Evolutionary conservation across 305 asterid species (phyloP).

Genomic region (Fraxinus velutina): DNA sequence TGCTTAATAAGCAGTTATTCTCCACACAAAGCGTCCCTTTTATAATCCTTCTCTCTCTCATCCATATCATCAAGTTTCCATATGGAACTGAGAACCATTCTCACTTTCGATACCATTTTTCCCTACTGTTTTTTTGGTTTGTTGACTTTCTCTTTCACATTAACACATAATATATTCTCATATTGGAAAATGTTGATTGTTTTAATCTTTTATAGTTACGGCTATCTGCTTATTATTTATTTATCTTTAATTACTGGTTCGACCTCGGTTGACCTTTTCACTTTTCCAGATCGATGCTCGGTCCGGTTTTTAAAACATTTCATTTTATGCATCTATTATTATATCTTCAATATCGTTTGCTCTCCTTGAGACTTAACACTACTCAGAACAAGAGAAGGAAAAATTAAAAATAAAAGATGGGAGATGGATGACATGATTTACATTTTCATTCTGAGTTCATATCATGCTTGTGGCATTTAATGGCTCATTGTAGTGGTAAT

Average conservation of each 20-base stretch:
- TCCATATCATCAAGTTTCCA: background rate
- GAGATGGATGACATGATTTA: background rate
- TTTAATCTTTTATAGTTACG: background rate
- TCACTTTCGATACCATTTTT: background rate
- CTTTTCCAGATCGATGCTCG: background rate
- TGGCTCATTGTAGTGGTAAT: background rate
- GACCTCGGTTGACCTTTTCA: background rate
- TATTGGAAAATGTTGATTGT: background rate
- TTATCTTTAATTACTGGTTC: background rate
- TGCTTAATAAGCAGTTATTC: background rate
- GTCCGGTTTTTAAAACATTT: background rate
- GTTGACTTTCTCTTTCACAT: background rate
- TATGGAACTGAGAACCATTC: background rate
- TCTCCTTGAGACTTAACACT: background rate
- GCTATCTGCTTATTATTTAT: background rate
- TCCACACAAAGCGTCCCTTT: background rate
- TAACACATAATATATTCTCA: background rate
- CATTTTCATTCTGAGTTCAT: background rate
- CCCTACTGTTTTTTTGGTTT: background rate
- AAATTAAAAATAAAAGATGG: background rate
- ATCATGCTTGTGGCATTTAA: background rate
- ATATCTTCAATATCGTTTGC: background rate
- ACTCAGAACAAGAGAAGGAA: background rate
- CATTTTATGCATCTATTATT: background rate
- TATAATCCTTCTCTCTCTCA: background rate